Base-by-base conservation (phyloP, 2,329 filamentous ascomycete genomes). In the Nemania sp. region DNA sequence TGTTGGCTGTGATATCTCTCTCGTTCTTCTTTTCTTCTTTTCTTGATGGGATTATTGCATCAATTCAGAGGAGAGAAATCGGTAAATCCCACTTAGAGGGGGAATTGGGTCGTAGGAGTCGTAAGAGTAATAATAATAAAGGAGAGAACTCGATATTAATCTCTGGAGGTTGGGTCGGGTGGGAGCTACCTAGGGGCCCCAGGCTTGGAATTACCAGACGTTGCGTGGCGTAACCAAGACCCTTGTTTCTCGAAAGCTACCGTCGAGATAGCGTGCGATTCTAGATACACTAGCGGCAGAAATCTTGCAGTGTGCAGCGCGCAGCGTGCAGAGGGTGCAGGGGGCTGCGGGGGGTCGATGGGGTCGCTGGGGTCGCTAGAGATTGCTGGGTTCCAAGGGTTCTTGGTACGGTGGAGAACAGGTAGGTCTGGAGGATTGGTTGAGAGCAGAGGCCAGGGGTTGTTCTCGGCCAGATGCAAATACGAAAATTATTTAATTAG, bases 11-110 rank as follows among this genome's bases (percentile, higher is more conserved):
- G 22, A n/a, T 51, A 5, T 32, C 29, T 32, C 29, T 51, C 15
- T 27, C 29, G 2, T 24, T 52, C 24, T 41, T 11, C 15, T 41
- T 3, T 10, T 15, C 15, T 41, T 41, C 88, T 88, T 22, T 62
- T 81, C 73, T 32, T n/a, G 43, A 35, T 54, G 47, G 41, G 64
- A 29, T 64, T 66, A 49, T 54, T 55, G 35, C 47, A 52, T 64
- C 54, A 65, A 69, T 56, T 60, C 8, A 20, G 26, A 59, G 54
- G 35, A 45, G 26, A 64, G 11, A 38, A 22, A 2, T 49, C 3
- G 24, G 11, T 52, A 32, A 57, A 27, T 45, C 18, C 35, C 10
- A 29, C 54, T 51, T 22, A 43, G 45, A 51, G 26, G 20, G 49
- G 47, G 27, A 43, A 53, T 29, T 51, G 35, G 13, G 52, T 61